Conservation (phyloP, 257 asterid species). For the Fraxinus excelsior region DNA sequence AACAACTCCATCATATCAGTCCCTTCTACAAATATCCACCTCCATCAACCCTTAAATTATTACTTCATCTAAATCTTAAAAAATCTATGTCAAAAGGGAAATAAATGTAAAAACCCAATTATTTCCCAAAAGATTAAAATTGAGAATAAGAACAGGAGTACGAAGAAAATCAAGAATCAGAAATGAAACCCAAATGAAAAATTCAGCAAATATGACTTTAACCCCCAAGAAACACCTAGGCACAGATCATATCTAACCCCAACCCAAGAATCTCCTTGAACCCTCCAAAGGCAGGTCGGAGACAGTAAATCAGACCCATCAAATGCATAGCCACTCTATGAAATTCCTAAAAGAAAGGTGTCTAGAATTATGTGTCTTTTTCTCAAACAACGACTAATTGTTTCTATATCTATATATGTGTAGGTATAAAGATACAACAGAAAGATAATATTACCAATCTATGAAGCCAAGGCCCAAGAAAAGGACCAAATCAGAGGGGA, state of each 20-base stretch:
- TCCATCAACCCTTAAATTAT: slow-evolving; percentile 33
- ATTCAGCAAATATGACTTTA: slow-evolving; percentile 25
- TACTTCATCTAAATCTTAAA: slow-evolving; percentile 30
- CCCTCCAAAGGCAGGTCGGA: slow-evolving; percentile 43
- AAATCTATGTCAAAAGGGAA: slow-evolving; percentile 10
- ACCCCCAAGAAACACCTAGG: slow-evolving; percentile 33
- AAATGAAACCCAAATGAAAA: slow-evolving; percentile 10
- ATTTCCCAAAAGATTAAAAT: not conserved
- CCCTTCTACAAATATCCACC: slow-evolving; percentile 39
- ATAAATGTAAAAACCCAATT: slow-evolving; percentile 19
- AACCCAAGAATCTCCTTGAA: slow-evolving; percentile 48
- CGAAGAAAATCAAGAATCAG: slow-evolving; percentile 2
- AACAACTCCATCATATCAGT: slow-evolving; percentile 21
- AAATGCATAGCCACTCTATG: slow-evolving; percentile 33
- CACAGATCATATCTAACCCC: slow-evolving; percentile 45
- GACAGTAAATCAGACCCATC: slow-evolving; percentile 45
- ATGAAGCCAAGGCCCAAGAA: slow-evolving; percentile 97
- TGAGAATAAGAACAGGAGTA: slow-evolving; percentile 11
- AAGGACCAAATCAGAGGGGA: slow-evolving; percentile 94
- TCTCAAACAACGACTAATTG: slow-evolving; percentile 19
- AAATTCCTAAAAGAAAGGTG: slow-evolving; percentile 19
- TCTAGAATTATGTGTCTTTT: slow-evolving; percentile 27
- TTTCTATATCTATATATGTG: slow-evolving; percentile 15
- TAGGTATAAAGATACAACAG: slow-evolving; percentile 14
- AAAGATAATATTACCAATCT: slow-evolving; percentile 69